These are phyloP conservation scores for Pythium brachiatum DNA, from an alignment of 352 stramenopile genomes.

Conservation along the genomic window DNA sequence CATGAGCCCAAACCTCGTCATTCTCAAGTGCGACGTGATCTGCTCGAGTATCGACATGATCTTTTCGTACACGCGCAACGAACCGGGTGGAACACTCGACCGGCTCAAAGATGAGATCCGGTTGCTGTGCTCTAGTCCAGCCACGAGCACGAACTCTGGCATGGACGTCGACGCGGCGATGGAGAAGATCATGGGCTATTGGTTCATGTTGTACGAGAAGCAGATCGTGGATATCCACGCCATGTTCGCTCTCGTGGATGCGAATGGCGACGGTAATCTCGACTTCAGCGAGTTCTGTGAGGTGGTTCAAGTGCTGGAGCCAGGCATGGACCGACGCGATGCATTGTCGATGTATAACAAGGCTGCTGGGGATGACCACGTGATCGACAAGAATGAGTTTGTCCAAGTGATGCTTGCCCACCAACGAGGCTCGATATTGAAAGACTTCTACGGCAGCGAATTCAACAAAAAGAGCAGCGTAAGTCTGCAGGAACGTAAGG, in stretches of 20 bases:
- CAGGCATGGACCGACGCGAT: constrained; percentile 62
- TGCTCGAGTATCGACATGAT: constrained; percentile 69
- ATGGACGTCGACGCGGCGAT: constrained; percentile 71
- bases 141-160: constrained; percentile 8
- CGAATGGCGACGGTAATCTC: constrained; percentile 64
- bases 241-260: constrained; percentile 71
- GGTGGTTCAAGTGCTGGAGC: constrained; percentile 58
- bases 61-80: constrained; percentile 62
- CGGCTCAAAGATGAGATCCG: constrained; percentile 60
- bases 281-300: constrained; percentile 77
- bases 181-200: constrained; percentile 79
- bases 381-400: constrained; percentile 82
- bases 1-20: constrained; percentile 46
- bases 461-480: constrained; percentile 56
- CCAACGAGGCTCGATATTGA: constrained; percentile 61
- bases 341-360: constrained; percentile 58
- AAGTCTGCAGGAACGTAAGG: constrained; percentile 34
- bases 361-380: constrained; percentile 62
- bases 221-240: constrained; percentile 75
- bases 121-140: constrained; percentile 27
- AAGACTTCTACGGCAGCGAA: constrained; percentile 53
- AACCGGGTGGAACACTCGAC: constrained; percentile 36
- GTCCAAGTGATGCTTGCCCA: constrained; percentile 72
- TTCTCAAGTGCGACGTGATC: constrained; percentile 56
- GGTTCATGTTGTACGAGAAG: constrained; percentile 73